Base-by-base conservation (phyloP, 306 rosid genomes). In the Trichosanthes cucumerina region DNA sequence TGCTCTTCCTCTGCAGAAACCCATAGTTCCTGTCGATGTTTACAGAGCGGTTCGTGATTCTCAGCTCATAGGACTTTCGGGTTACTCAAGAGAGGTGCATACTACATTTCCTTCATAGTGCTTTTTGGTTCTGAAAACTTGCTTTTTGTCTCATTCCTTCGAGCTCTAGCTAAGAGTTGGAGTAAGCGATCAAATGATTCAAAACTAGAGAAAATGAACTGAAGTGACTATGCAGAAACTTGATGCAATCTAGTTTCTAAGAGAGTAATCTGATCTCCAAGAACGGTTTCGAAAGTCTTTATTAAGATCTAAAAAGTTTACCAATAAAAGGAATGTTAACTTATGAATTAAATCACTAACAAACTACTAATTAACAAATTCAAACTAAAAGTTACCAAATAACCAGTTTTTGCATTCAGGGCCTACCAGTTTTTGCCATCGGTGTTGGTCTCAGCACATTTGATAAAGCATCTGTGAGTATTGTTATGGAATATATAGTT, bases 381-480 rank as follows among this genome's bases (percentile, higher is more conserved):
- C 36, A 28, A 28, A 60, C 39, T 60, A 28, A 60, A 62, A 12
- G 39, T 28, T 62, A 62, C n/a, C 1, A 62, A 62, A 62, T 12
- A 14, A 62, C 68, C 36, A 39, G 8, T 21, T 56, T 76, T 26
- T n/a, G n/a, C n/a, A n/a, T n/a, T n/a, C n/a, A 91, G 98, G 98
- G 98, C 59, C 80, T 92, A 58, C 98, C 98, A 24, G 91, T 95
- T 81, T 90, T 88, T 87, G 97, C 97, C 80, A 63, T 90, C 62
- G 95, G 98, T 72, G 92, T 88, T 66, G 98, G 97, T 49, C 91
- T 87, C 64, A 88, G 97, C 87, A 91, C 98, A 81, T 92, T 83
- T 69, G 97, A 95, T 85, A 95, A 90, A 85, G 98, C 98, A 21
- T 92, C 98, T 76, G 98, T 95, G 83, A 88, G 98, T 89, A 70